Evolutionary conservation across 352 stramenopile genomes (phyloP).

Genomic region (Pythium plurisporium): DNA sequence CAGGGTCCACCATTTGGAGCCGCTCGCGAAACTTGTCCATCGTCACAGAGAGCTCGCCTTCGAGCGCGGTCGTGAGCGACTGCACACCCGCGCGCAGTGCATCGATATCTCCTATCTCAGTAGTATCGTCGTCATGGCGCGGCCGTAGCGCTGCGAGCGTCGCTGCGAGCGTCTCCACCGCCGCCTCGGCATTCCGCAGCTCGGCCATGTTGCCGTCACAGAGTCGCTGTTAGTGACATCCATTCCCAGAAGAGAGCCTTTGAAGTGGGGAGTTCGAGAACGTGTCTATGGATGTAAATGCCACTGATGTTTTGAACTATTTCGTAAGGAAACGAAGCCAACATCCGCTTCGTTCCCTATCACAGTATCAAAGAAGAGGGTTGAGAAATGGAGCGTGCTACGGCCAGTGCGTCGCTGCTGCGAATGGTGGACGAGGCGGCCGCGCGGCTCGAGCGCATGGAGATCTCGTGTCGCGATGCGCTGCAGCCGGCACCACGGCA

Average conservation of each 20-base stretch:
- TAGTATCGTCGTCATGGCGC: background rate
- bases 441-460: conserved; percentile 41
- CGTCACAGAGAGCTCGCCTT: conserved; percentile 27
- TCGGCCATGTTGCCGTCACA: conserved; percentile 40
- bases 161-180: conserved; percentile 41
- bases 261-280: background rate
- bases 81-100: background rate
- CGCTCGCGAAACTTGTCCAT: conserved; percentile 55
- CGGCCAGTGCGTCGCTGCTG: no score
- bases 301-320: background rate
- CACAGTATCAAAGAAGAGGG: background rate
- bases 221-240: background rate
- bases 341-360: background rate
- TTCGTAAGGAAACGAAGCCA: background rate
- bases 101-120: background rate
- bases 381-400: no score
- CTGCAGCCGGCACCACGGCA: background rate
- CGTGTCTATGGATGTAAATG: background rate
- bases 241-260: conserved; percentile 9
- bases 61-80: conserved; percentile 21
- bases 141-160: conserved; percentile 29
- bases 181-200: conserved; percentile 35
- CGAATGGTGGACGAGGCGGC: conserved; percentile 43
- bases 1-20: conserved; percentile 53
- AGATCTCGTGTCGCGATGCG: conserved; percentile 44